Evolutionary conservation across 306 rosid genomes (phyloP), one percentile per base, ranked within the genome.

Genomic region (Betula pendula): DNA sequence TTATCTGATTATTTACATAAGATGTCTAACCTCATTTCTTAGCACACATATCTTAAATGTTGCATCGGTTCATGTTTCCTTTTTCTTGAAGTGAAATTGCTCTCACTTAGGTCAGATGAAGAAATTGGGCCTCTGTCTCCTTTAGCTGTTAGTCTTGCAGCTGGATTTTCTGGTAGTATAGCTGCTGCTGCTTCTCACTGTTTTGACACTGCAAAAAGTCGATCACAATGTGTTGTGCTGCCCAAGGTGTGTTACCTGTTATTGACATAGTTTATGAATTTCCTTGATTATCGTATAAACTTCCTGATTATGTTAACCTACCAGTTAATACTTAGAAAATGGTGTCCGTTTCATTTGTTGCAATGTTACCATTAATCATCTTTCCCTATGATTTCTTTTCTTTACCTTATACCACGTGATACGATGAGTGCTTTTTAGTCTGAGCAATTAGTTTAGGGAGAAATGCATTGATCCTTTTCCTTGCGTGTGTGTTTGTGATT

Each of bases 131-230:
- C 96, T 0, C 82, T 90, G 76, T 87, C 98, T 83, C 93, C 98
- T 52, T 80, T 88, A 68, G 82, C 87, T 17, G 88, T 88, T 53
- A 90, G 96, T 78, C 87, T 90, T 77, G 87, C 93, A 6, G 98
- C 97, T 52, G 98, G 97, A 75, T 78, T 95, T 76, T 95, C 98
- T 43, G 97, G 90, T 62, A 86, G 93, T 74, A 73, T 92, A 86
- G 98, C 92, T 44, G 98, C 92, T 9, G 97, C 96, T 77, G 97
- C 93, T 83, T 92, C 98, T 82, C 98, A 92, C 80, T 76, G 96
- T 83, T 95, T 95, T 53, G 98, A 95, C 86, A 92, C 97, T 35
- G 86, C 98, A 70, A 90, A 86, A 73, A 90, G 87, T 75, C 90
- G 96, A 84, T 87, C 93, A 48, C 91, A 85, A 66, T 92, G 97